Base-by-base conservation (phyloP, 306 rosid genomes). In the Sicyos baderoa region DNA sequence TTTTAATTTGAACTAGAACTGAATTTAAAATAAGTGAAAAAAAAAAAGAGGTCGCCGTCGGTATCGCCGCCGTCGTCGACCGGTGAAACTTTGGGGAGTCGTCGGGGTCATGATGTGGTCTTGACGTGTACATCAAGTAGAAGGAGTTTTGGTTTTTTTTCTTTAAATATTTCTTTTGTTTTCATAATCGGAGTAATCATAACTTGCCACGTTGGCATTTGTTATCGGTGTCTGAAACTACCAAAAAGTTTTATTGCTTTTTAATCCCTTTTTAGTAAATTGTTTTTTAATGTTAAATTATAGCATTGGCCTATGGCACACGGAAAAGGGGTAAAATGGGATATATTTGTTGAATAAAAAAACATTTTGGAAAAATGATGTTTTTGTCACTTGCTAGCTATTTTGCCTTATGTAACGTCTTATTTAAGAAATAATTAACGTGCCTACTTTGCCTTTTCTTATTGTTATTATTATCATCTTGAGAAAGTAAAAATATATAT, bases 231-330 rank as follows among this genome's bases (percentile, higher is more conserved):
- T 64, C 53, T 45, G 49, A 64, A 64, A 64, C 35, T 12, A 42
- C 70, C 70, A 18, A 64, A 61, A 64, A 64, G 70, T 29, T 29
- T 64, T 64, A 12, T 64, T 42, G 50, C 70, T 64, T 35, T 35
- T 35, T 29, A 29, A 35, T 35, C 42, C 8, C 6, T 35, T 35
- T 35, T 35, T 5, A 35, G 42, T 5, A 7, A 35, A 35, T 5
- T 35, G 8, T 6, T 4, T 6, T 35, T 42, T 45, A 11, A 19
- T 7, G 51, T 44, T 63, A 19, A 63, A 42, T 63, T 63, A 63
- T 17, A 32, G 17, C 17, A 29, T 63, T 2, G 40, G n/a, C 37
- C 21, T 3, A 51, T n/a, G 6, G 27, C 69, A 18, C 51, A 40
- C 17, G 8, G 51, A 18, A 63, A 19, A 63, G 48, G 48, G 52